Percentiles rank a stretch among this genome's conserved stretches.
Conservation (phyloP, 139 green algal species). For the Coelastrella sp. region DNA sequence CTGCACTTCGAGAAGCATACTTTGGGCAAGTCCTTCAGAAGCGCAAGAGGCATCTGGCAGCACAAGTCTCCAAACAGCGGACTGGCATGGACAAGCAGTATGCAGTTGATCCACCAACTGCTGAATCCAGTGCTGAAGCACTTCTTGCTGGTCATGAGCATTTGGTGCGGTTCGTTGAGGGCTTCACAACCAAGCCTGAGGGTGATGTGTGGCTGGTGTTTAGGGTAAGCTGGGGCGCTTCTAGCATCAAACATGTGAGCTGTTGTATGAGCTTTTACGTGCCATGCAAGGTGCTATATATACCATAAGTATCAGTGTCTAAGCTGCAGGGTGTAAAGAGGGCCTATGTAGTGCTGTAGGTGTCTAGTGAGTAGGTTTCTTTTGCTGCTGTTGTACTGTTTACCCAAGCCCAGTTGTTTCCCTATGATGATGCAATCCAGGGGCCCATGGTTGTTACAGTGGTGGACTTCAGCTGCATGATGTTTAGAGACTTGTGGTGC, state of each 20-base stretch:
- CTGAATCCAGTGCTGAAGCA: not conserved
- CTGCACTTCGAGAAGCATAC: conserved; percentile 75
- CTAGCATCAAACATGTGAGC: not conserved
- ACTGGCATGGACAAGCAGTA: not conserved
- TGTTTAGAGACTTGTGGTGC: no score
- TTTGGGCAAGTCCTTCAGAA: conserved; percentile 73
- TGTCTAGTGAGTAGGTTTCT: no score
- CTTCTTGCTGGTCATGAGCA: conserved; percentile 28
- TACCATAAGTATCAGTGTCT: no score
- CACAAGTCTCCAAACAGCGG: conserved; percentile 1
- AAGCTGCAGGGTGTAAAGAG: no score
- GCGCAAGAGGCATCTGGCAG: not conserved
- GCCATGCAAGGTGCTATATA: no score
- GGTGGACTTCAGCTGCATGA: no score
- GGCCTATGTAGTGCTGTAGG: no score
- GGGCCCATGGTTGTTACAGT: no score
- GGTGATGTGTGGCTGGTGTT: conserved; percentile 74
- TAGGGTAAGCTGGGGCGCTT: not conserved
- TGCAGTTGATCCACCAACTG: not conserved
- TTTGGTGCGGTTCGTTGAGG: conserved; percentile 40
- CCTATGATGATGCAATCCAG: no score
- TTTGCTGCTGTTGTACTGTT: no score
- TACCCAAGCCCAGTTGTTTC: no score
- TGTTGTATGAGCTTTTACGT: not conserved
- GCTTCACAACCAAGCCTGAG: conserved; percentile 1